Percentiles rank a stretch among this genome's conserved stretches.
Conservation (phyloP, 306 rosid genomes). For the Sesbania bispinosa region DNA sequence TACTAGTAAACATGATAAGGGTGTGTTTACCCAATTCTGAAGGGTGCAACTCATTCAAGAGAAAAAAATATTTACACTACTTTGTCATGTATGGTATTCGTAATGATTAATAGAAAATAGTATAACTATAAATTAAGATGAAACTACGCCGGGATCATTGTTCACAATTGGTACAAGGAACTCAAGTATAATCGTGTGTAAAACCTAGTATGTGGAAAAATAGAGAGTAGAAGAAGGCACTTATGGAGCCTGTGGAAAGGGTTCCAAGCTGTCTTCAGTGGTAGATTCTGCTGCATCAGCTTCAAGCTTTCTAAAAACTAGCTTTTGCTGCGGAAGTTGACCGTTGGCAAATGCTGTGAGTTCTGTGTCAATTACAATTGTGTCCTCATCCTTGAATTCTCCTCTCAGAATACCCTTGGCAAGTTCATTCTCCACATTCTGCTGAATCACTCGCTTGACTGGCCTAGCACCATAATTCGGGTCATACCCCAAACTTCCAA, state of each 20-base stretch:
- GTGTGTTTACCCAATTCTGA: not conserved
- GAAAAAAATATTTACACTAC: not conserved
- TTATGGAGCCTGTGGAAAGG: constrained; percentile 44
- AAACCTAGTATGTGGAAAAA: not conserved
- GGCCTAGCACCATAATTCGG: constrained; percentile 97
- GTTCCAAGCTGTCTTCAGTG: constrained; percentile 36
- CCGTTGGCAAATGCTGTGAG: constrained; percentile 62
- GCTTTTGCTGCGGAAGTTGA: constrained; percentile 84
- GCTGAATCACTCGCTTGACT: constrained; percentile 95
- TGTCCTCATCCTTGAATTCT: constrained; percentile 82
- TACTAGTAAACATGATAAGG: not conserved
- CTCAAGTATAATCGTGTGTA: not conserved
- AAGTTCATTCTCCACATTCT: constrained; percentile 84
- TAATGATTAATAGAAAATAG: not conserved
- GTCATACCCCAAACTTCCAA: constrained; percentile 85
- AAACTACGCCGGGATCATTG: not conserved
- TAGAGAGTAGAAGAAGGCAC: not conserved
- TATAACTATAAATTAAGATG: not conserved
- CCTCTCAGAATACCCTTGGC: constrained; percentile 95
- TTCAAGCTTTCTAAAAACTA: constrained; percentile 54
- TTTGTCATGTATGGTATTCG: not conserved
- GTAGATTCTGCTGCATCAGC: constrained; percentile 41
- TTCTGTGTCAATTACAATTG: constrained; percentile 69
- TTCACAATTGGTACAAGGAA: not conserved
- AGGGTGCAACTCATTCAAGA: not conserved